Percentiles rank a stretch among this genome's conserved stretches.
Evolutionary conservation across 176 grass and related monocot species (phyloP).

Genomic region (maize (Zea mays)): DNA sequence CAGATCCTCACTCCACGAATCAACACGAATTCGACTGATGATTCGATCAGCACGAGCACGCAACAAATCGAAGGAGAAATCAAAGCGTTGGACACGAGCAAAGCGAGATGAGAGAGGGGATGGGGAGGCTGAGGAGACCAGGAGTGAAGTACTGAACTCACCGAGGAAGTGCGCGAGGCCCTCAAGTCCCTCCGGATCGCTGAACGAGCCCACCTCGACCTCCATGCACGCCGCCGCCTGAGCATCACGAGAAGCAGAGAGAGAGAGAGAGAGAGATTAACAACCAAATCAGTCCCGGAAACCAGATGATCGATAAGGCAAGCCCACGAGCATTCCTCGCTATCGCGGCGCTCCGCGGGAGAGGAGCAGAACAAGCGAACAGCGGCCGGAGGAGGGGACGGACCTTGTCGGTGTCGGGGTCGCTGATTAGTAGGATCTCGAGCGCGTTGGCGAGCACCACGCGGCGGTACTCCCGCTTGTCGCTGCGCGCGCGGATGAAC

Average conservation of each 20-base stretch:
- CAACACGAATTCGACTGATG: slow-evolving; percentile 13
- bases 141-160: slow-evolving; percentile 29
- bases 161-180: slow-evolving; percentile 98
- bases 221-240: slow-evolving; percentile 92
- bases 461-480: slow-evolving; percentile 83
- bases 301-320: no score
- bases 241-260: slow-evolving; percentile 9
- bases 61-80: slow-evolving; percentile 14
- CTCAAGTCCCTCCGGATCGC: slow-evolving; percentile 86
- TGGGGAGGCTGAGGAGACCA: background rate
- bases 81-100: background rate
- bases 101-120: background rate
- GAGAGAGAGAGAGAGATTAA: background rate
- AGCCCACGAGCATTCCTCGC: slow-evolving; percentile 14
- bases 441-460: slow-evolving; percentile 85
- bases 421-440: slow-evolving; percentile 85
- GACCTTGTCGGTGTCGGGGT: slow-evolving; percentile 90
- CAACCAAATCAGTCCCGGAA: slow-evolving; percentile 6
- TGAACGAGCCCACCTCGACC: slow-evolving; percentile 78
- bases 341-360: background rate
- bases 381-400: background rate
- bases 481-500: slow-evolving; percentile 87
- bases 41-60: slow-evolving; percentile 17
- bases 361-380: background rate
- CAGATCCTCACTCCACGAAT: slow-evolving; percentile 26